Evolutionary conservation across 371 early-diverging fungal genomes (phyloP).

Genomic region (Rhizopus arrhizus): DNA sequence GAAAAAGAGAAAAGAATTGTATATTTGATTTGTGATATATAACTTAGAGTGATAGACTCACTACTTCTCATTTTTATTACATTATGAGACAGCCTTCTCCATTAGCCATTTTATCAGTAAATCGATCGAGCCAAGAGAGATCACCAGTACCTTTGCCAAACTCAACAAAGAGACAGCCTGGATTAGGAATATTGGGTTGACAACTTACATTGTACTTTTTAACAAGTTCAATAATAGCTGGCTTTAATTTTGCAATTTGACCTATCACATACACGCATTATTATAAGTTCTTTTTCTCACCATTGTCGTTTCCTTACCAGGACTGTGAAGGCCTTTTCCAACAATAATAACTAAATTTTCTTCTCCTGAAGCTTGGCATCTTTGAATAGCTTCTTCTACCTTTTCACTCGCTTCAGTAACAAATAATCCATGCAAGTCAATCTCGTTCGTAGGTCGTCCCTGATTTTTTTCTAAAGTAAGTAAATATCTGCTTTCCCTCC

Average conservation of each 20-base stretch:
- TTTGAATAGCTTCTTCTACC: constrained; percentile 51
- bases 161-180: constrained; percentile 64
- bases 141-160: constrained; percentile 54
- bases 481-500: neutral
- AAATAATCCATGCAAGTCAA: constrained; percentile 66
- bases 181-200: constrained; percentile 62
- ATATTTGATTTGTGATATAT: too few species aligned
- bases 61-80: constrained; percentile 20
- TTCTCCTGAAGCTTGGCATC: constrained; percentile 46
- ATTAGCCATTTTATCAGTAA: constrained; percentile 30
- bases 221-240: constrained; percentile 60
- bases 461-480: constrained; percentile 47
- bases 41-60: too few species aligned
- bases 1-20: too few species aligned
- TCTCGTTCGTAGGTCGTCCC: constrained; percentile 46
- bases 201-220: constrained; percentile 55
- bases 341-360: constrained; percentile 62
- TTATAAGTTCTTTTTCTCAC: too few species aligned
- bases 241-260: constrained; percentile 63
- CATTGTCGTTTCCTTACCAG: constrained; percentile 16
- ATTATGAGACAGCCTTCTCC: constrained; percentile 44
- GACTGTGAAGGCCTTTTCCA: constrained; percentile 63
- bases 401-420: constrained; percentile 61
- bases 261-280: constrained; percentile 9
- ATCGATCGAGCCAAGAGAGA: constrained; percentile 46